Evolutionary conservation across 2,329 filamentous ascomycete species (phyloP), one percentile per base, ranked within the genome.

Genomic region (Cercospora berteroae): DNA sequence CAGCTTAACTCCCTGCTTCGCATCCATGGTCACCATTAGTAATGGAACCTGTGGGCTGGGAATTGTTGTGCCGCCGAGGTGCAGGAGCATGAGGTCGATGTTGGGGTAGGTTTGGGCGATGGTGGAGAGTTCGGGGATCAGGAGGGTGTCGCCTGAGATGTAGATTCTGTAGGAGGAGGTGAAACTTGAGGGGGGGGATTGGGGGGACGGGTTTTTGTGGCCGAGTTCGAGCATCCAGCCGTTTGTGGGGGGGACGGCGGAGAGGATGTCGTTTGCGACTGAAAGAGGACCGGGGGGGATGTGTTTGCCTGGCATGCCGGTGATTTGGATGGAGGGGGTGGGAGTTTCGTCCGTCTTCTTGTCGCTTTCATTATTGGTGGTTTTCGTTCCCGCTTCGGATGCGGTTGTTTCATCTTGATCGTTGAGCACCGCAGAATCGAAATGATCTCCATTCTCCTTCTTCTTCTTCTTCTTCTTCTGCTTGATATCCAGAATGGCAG

Each of bases 21-120:
- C 88, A 75, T 90, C 88, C 88, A 90, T 90, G 0, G 88, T 90
- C 2, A 90, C 86, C 88, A 90, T 90, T 25, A 90, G 67, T 67
- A 90, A 76, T 55, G 87, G 86, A 75, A 87, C 72, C 5, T 82
- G 81, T 0, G 87, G 86, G 0, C 84, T 82, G 0, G 88, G 88
- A 31, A 91, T 86, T 4, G 87, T 90, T 0, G 88, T 90, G 2
- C 88, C 88, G 20, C 88, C 88, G 0, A 90, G 78, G 69, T 91
- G 88, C 1, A 88, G 81, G 12, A 90, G 81, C 88, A 90, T 90
- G 63, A 90, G 77, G 72, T 90, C 87, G 64, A 90, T 86, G 36
- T 82, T 81, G 18, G 80, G 78, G 70, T 88, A 87, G 58, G 83
- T 80, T 68, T 84, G 75, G 0, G 86, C 85, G 44, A 91, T 90